Conservation (phyloP, 192 early-diverging fungal genomes). For the Pilobolus umbonatus region DNA sequence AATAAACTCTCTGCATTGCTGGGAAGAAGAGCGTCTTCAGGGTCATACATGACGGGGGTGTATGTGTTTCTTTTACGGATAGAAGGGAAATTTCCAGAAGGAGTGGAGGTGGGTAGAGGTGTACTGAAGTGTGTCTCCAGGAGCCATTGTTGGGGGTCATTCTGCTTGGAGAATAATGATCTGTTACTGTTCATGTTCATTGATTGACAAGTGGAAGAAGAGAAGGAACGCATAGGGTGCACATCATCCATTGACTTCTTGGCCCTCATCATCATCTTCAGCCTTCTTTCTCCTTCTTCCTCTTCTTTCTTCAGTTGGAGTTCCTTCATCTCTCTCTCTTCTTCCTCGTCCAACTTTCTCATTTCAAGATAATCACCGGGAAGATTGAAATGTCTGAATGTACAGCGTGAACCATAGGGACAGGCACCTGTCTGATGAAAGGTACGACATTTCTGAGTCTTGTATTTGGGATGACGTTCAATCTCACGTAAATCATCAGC, state of each 20-base stretch:
- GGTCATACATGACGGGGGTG: neutral
- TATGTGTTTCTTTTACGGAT: conserved; percentile 1
- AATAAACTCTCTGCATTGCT: conserved; percentile 11
- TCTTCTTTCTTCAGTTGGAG: neutral
- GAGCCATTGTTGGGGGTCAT: conserved; percentile 3
- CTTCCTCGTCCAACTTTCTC: neutral
- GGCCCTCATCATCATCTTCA: neutral
- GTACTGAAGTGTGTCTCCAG: neutral
- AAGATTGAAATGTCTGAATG: conserved; percentile 71
- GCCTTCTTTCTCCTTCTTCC: neutral
- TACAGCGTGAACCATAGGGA: conserved; percentile 91
- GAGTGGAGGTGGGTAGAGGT: neutral
- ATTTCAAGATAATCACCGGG: conserved; percentile 6
- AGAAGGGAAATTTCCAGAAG: neutral
- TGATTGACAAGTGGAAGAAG: no score
- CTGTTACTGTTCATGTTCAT: no score
- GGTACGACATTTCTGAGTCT: conserved; percentile 91
- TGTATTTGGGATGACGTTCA: conserved; percentile 87
- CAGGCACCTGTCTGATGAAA: conserved; percentile 85
- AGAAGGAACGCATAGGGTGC: neutral
- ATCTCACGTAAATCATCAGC: conserved; percentile 72
- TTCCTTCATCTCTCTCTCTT: neutral
- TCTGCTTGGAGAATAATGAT: neutral
- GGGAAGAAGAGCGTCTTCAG: conserved; percentile 10
- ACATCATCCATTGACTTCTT: neutral